These are phyloP conservation scores for Ganoderma sp. DNA, from an alignment of 1,284 basidiomycete species.

Conservation along the genomic window DNA sequence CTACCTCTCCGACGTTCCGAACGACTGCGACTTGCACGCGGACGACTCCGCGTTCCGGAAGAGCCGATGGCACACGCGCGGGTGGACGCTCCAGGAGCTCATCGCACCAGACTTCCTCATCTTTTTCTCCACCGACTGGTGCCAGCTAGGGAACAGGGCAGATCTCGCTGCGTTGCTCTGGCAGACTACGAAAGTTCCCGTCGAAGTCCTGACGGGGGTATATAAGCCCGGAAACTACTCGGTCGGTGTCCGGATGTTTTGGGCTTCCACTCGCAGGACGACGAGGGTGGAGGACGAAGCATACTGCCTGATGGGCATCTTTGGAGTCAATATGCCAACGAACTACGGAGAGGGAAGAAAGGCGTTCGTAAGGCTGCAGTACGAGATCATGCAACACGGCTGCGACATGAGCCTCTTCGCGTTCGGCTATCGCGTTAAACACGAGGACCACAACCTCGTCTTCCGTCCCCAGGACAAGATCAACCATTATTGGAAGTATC, in stretches of 20 bases:
- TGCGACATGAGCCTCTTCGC: background rate
- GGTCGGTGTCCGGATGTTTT: background rate
- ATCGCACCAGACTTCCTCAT: background rate
- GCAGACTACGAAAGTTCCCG: background rate
- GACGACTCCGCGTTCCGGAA: background rate
- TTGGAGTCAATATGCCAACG: background rate
- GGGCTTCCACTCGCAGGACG: background rate
- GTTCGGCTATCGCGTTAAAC: background rate
- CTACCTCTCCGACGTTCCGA: background rate
- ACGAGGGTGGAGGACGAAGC: conserved; percentile 1
- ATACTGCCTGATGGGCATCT: background rate
- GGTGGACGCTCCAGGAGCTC: background rate
- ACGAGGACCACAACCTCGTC: background rate
- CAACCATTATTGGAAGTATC: background rate
- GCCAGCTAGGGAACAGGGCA: background rate
- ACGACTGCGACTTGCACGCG: background rate
- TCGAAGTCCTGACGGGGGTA: background rate
- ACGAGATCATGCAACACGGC: background rate
- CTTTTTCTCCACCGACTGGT: background rate
- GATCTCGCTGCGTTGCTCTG: background rate
- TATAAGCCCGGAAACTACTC: background rate
- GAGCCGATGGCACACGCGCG: conserved; percentile 3
- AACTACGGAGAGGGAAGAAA: background rate
- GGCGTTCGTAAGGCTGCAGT: background rate
- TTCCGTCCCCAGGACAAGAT: background rate